These are phyloP conservation scores for Butyriboletus loyo DNA, from an alignment of 768 basidiomycete genomes.

Conservation along the genomic window DNA sequence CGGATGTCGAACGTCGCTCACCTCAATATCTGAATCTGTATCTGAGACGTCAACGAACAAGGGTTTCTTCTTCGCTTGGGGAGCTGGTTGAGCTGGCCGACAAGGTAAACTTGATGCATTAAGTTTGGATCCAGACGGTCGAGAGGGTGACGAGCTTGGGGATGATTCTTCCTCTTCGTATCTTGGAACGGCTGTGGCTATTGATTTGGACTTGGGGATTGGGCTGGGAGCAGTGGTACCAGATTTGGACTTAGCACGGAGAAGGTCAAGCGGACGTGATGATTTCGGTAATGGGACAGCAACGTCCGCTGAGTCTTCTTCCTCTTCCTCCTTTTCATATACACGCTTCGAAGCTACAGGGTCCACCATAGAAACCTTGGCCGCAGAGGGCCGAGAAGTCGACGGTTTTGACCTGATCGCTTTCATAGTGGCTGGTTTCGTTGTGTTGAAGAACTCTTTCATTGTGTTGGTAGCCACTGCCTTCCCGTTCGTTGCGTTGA, in stretches of 20 bases:
- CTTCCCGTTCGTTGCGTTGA: background rate
- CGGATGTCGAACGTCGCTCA: conserved; percentile 9
- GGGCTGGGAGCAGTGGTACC: background rate
- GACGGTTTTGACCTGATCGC: conserved; percentile 2
- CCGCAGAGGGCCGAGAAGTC: background rate
- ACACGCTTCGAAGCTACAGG: background rate
- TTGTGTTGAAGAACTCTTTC: conserved; percentile 7
- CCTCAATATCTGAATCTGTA: conserved; percentile 18
- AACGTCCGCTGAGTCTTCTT: conserved; percentile 2
- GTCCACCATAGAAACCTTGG: background rate
- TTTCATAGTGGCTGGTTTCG: conserved; percentile 5
- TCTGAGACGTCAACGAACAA: conserved; percentile 26
- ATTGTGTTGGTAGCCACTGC: conserved; percentile 3
- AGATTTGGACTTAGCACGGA: conserved; percentile 13
- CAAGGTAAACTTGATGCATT: background rate
- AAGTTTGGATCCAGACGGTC: background rate
- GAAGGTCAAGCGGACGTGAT: conserved; percentile 27
- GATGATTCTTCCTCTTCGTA: conserved; percentile 15
- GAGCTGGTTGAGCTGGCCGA: background rate
- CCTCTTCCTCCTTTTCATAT: conserved; percentile 10
- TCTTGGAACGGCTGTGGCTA: background rate
- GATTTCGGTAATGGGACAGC: conserved; percentile 10
- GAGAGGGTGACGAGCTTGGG: background rate
- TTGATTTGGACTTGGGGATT: background rate
- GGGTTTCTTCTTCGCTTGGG: conserved; percentile 8